A percentile compares a stretch with the other conserved stretches of the same genome.
phyloP scores from a whole-genome alignment of 2,329 filamentous ascomycete species.

The Sclerotinia minor region DNA sequence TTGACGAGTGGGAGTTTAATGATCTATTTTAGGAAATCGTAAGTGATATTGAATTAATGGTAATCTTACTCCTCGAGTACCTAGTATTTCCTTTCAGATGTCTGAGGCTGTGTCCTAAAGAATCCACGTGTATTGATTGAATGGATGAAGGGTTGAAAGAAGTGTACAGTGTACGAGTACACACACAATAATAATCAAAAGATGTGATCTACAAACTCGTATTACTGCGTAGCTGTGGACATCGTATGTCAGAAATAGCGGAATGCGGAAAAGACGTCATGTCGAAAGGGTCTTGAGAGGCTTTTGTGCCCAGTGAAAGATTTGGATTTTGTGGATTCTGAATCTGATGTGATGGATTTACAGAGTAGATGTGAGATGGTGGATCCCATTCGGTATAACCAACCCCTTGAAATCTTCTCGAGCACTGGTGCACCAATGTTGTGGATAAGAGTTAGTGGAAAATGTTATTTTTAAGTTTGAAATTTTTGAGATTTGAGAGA shows the following conservation, averaged over 20 bases:
- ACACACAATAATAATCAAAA: not conserved
- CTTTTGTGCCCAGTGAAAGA: constrained; percentile 6
- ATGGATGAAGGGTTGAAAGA: not conserved
- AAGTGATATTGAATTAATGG: not conserved
- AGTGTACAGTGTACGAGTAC: too few relatives aligned
- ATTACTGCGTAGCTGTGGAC: not conserved
- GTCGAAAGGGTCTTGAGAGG: constrained; percentile 14
- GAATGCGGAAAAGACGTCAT: constrained; percentile 21
- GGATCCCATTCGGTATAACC: not conserved
- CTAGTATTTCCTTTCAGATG: not conserved
- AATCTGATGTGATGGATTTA: constrained; percentile 9
- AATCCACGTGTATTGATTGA: constrained; percentile 3
- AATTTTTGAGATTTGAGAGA: not conserved
- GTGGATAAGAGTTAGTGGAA: not conserved
- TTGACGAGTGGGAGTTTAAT: not conserved
- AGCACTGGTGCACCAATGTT: not conserved
- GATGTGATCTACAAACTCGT: not conserved
- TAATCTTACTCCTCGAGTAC: too few relatives aligned
- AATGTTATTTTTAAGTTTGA: constrained; percentile 12
- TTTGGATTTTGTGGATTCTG: constrained; percentile 1
- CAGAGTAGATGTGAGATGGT: not conserved
- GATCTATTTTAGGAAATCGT: constrained; percentile 3
- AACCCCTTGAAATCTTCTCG: constrained; percentile 8
- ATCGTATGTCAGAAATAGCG: not conserved
- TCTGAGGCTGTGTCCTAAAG: constrained; percentile 1